Base-by-base conservation (phyloP, 371 early-diverging fungal genomes). In the Lichtheimia corymbifera region DNA sequence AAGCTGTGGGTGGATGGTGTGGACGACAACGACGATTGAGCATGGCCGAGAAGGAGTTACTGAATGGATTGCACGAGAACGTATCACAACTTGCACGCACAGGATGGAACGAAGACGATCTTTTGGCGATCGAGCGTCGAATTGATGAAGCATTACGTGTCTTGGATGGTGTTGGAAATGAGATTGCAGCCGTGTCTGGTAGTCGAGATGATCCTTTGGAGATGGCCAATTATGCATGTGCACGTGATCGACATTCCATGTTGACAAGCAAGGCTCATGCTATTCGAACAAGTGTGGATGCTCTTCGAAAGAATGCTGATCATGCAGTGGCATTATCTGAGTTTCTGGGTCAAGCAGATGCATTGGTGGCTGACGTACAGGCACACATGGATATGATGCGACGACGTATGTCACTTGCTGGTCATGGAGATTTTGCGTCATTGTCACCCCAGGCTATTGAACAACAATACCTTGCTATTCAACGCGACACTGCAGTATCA, bases 201-300 rank as follows among this genome's bases (percentile, higher is more conserved):
- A 59, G 49, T n/a, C 62, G 62, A n/a, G 70, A 73, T 18, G 79
- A 78, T 54, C 71, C 79, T 6, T 50, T 78, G 11, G 71, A 78
- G 25, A 79, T 69, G 0, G 79, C 79, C 35, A 79, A 79, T 35
- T 75, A 79, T 25, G 68, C 79, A 0, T 76, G 79, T 61, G 76
- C 76, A 15, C 65, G 72, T 0, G 79, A 79, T 41, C 59, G 79
- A 42, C 70, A 72, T 54, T 27, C 51, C 0, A 15, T 55, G 4
- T 52, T 78, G 11, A 52, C 59, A 12, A 67, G 58, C 25, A 61
- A 71, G 24, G 66, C 68, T 0, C 60, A 64, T 6, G 45, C 64
- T 5, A 62, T 71, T 1, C 42, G 55, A 1, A 55, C 58, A 0
- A 69, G 62, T 24, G n/a, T 77, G 15, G 55, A 66, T 18, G 68